These are phyloP conservation scores for Coffea canephora DNA, from an alignment of 257 asterid species.

Conservation along the genomic window DNA sequence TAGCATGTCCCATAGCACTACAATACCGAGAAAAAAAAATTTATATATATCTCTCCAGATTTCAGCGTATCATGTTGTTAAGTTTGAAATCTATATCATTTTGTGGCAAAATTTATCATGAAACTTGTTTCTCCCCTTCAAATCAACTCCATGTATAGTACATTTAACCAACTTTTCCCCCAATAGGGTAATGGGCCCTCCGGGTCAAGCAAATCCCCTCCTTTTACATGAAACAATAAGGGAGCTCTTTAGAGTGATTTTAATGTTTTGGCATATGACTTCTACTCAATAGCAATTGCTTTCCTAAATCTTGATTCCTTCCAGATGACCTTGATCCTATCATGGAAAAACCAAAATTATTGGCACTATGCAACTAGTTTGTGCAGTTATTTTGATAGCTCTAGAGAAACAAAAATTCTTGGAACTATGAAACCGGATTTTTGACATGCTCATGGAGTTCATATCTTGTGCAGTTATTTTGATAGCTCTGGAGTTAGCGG, in stretches of 20 bases:
- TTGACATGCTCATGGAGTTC: background rate
- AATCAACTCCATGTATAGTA: too few species aligned
- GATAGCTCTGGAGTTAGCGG: slow-evolving; percentile 63
- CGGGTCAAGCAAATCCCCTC: background rate
- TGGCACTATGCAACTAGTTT: background rate
- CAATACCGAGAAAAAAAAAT: background rate
- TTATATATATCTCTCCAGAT: background rate
- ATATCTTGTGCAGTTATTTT: slow-evolving; percentile 35
- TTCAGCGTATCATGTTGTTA: background rate
- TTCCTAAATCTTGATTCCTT: background rate
- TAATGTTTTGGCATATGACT: background rate
- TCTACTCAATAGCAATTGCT: background rate
- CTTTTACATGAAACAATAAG: background rate
- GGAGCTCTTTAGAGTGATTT: background rate
- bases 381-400: slow-evolving; percentile 49
- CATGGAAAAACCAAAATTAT: background rate
- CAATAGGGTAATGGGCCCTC: background rate
- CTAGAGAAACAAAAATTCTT: background rate
- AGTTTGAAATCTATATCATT: background rate
- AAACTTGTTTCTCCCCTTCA: background rate
- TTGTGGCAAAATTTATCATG: background rate
- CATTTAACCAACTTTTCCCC: background rate
- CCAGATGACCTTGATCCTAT: background rate
- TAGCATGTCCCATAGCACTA: background rate
- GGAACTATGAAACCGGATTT: background rate